phyloP scores from a whole-genome alignment of 1,284 basidiomycete genomes.

The Mycosarcoma mackinlayi region DNA sequence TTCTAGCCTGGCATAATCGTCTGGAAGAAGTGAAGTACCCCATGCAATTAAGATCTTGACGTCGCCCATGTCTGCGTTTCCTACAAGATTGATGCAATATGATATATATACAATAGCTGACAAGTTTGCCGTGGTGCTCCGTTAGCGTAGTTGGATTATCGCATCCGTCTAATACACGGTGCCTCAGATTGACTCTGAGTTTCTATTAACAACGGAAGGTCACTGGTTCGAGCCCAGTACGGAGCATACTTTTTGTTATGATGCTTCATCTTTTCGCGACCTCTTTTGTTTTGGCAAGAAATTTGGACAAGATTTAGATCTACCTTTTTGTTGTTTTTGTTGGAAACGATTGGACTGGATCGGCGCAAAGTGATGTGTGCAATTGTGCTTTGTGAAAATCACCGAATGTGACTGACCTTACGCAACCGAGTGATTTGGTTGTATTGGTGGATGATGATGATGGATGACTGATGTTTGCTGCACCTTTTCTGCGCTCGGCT shows the following conservation, averaged over 20 bases:
- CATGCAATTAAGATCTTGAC: too few relatives aligned
- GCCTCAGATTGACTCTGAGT: conserved; percentile 30
- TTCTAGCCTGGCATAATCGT: too few relatives aligned
- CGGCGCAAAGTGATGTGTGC: too few relatives aligned
- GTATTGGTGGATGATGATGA: too few relatives aligned
- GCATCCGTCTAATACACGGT: conserved; percentile 49
- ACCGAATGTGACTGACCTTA: too few relatives aligned
- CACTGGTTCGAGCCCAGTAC: conserved; percentile 57
- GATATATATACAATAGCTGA: conserved; percentile 5
- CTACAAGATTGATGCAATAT: too few relatives aligned
- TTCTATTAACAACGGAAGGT: conserved; percentile 44
- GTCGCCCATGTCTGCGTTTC: too few relatives aligned
- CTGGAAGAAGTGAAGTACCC: too few relatives aligned
- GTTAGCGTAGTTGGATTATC: conserved; percentile 55
- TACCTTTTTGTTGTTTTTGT: conserved; percentile 2
- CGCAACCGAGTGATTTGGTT: background rate
- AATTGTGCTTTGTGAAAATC: too few relatives aligned
- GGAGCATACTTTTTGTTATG: conserved; percentile 37
- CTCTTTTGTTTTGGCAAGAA: background rate
- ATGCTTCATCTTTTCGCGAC: background rate
- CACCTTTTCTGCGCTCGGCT: background rate
- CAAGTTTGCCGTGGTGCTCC: conserved; percentile 6
- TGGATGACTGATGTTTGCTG: conserved; percentile 11
- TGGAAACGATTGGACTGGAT: background rate
- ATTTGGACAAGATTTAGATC: too few relatives aligned